These are phyloP conservation scores for Puccinia brachypodii DNA, from an alignment of 1,284 basidiomycete species.

Conservation along the genomic window DNA sequence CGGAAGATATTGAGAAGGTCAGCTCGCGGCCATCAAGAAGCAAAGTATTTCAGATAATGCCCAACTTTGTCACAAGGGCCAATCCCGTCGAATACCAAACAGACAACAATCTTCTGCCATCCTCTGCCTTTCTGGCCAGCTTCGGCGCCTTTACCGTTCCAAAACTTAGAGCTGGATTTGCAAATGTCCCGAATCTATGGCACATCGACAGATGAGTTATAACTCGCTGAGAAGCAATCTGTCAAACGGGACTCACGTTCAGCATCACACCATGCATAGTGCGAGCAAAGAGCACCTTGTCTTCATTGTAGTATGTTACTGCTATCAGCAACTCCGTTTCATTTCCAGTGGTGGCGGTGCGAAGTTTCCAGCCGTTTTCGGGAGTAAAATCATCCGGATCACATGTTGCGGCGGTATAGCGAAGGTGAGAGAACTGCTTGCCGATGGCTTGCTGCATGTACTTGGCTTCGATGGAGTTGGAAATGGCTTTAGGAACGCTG, in stretches of 20 bases:
- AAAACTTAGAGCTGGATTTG: slow-evolving; percentile 95
- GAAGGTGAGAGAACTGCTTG: slow-evolving; percentile 45
- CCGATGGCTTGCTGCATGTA: slow-evolving; percentile 60
- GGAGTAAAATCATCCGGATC: slow-evolving; percentile 90
- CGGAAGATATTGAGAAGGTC: background rate
- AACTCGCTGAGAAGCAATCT: background rate
- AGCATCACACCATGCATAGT: slow-evolving; percentile 48
- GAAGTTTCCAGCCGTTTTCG: slow-evolving; percentile 75
- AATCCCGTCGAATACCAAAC: slow-evolving; percentile 85
- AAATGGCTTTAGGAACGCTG: slow-evolving; percentile 81
- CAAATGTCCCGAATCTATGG: slow-evolving; percentile 98
- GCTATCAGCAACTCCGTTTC: slow-evolving; percentile 85
- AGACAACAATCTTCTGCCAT: slow-evolving; percentile 92
- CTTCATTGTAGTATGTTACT: slow-evolving; percentile 72
- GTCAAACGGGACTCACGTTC: slow-evolving; percentile 19
- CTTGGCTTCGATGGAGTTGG: slow-evolving; percentile 78
- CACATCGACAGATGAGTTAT: slow-evolving; percentile 89
- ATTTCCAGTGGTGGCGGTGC: slow-evolving; percentile 76
- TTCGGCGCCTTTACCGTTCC: slow-evolving; percentile 72
- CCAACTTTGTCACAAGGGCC: slow-evolving; percentile 85
- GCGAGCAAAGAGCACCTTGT: slow-evolving; percentile 72
- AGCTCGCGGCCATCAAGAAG: slow-evolving; percentile 62
- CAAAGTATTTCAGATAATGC: slow-evolving; percentile 63
- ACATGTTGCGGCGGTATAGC: slow-evolving; percentile 66
- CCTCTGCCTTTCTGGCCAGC: slow-evolving; percentile 70